Base-by-base conservation (phyloP, 2,329 filamentous ascomycete genomes). In the Colletotrichum cereale region DNA sequence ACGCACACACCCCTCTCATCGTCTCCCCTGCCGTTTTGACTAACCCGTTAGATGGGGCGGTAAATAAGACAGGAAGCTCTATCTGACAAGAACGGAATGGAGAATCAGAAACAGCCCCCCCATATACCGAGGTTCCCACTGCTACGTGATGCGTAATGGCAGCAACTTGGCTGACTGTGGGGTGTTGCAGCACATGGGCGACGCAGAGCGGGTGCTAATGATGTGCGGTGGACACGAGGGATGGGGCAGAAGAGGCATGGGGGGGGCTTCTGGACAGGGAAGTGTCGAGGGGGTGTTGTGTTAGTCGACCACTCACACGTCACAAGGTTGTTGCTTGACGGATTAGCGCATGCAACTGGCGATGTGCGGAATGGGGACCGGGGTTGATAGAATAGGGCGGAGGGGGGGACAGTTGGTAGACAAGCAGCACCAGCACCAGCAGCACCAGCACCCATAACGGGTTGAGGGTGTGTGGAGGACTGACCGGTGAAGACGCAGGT, bases 401-500 rank as follows among this genome's bases (percentile, higher is more conserved):
- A 7, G 38, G 55, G 34, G 29, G 52, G 44, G 58, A 21, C 34
- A 52, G 58, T 53, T 34, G 34, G 48, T 26, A 29, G 24, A 21
- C 21, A n/a, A 56, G 11, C 31, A 56, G 52, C 18, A 31, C 5
- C 26, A 52, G 29, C 29, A 24, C 34, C 29, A 31, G 57, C 57
- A 47, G 18, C 18, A 42, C 5, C 18, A 42, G 40, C 11, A 21
- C n/a, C n/a, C n/a, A 21, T 26, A 14, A 26, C n/a, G 5, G 50
- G 10, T 53, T 53, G 31, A 29, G 24, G 16, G 47, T 34, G 34
- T 31, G 34, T 40, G 60, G 34, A 52, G 60, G n/a, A 52, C 29
- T 34, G 65, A 56, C 65, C 65, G 65, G 65, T 67, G 65, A 67
- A 34, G 57, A 55, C 48, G 57, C 47, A 21, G 57, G 57, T 62